Conservation (phyloP, 768 basidiomycete genomes). For the Sutorius australiensis region DNA sequence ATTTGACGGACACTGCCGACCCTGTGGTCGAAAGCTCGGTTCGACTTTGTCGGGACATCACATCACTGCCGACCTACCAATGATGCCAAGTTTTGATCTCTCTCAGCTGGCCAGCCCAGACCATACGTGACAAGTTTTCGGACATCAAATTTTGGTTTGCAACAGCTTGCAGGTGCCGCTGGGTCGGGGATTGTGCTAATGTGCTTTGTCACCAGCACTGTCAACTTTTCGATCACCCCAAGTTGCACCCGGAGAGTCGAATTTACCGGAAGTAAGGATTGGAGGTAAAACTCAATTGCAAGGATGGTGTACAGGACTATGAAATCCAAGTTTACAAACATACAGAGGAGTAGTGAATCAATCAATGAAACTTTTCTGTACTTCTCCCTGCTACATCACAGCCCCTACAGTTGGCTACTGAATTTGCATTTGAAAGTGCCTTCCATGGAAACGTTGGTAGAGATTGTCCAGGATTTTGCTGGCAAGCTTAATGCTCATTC, state of each 20-base stretch:
- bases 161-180: too few relatives aligned
- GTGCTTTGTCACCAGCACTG: too few relatives aligned
- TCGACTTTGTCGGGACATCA: not conserved
- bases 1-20: not conserved
- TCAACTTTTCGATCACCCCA: too few relatives aligned
- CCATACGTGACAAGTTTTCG: too few relatives aligned
- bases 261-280: too few relatives aligned
- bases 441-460: slow-evolving; percentile 17
- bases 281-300: not conserved
- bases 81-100: not conserved
- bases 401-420: not conserved
- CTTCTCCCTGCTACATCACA: not conserved
- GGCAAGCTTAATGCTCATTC: slow-evolving; percentile 9
- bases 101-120: too few relatives aligned
- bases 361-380: not conserved
- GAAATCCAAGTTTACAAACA: not conserved
- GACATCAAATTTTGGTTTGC: too few relatives aligned
- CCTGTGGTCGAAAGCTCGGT: not conserved
- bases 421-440: not conserved
- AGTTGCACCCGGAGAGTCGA: too few relatives aligned
- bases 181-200: too few relatives aligned
- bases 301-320: not conserved
- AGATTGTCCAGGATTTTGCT: slow-evolving; percentile 20
- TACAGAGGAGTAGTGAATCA: not conserved
- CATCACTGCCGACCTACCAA: not conserved